phyloP scores from a whole-genome alignment of 768 basidiomycete genomes.

The Auriscalpium orientale region DNA sequence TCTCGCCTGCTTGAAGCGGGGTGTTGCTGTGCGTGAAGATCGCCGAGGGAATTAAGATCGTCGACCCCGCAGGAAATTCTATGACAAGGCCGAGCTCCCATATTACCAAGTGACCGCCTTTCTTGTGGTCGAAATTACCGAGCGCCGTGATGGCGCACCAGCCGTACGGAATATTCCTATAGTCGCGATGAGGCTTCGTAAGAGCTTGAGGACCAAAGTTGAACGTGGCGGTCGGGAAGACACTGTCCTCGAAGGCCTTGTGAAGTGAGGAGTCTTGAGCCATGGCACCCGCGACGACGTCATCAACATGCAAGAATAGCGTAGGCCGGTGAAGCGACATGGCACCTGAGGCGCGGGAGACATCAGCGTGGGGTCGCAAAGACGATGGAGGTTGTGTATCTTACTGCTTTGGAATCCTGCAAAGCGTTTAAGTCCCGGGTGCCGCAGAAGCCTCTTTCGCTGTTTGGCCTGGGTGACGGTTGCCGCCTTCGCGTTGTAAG shows the following conservation, averaged over 20 bases:
- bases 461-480: too few relatives aligned
- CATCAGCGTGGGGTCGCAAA: neutral
- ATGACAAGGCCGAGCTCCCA: constrained; percentile 11
- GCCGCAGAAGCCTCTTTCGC: too few relatives aligned
- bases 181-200: constrained; percentile 6
- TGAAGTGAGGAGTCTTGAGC: neutral
- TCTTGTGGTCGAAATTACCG: constrained; percentile 8
- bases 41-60: constrained; percentile 14
- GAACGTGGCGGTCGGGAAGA: constrained; percentile 10
- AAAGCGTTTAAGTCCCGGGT: too few relatives aligned
- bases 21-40: constrained; percentile 13
- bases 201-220: constrained; percentile 10
- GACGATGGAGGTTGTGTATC: neutral
- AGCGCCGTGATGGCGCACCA: constrained; percentile 11
- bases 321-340: neutral
- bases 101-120: constrained; percentile 14
- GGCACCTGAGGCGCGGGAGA: neutral
- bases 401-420: too few relatives aligned
- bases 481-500: too few relatives aligned
- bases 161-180: constrained; percentile 1
- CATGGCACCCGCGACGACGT: neutral
- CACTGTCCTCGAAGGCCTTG: constrained; percentile 8
- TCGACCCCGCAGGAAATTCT: constrained; percentile 13
- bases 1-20: constrained; percentile 4
- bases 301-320: neutral